phyloP scores from a whole-genome alignment of 2,329 filamentous ascomycete genomes.

The Trichoderma brevicompactum region DNA sequence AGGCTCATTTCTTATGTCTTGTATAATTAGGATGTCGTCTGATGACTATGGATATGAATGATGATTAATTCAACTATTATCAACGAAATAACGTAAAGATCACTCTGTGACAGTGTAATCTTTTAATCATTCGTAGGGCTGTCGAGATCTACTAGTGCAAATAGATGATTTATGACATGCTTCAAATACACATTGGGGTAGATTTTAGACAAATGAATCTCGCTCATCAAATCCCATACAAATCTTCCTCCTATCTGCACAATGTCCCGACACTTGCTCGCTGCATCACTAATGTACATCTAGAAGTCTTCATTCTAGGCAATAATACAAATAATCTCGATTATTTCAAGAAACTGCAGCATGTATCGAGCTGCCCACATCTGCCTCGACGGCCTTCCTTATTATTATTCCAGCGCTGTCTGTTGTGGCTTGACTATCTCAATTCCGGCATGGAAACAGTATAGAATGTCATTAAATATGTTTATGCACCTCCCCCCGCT shows the following conservation, averaged over 20 bases:
- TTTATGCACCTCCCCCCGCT: not conserved
- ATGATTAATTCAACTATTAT: not conserved
- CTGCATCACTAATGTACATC: not conserved
- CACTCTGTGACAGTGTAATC: no score
- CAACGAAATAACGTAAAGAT: no score
- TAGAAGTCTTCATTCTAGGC: not conserved
- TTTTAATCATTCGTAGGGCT: no score
- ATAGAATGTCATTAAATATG: not conserved
- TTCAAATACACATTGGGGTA: no score
- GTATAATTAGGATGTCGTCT: not conserved
- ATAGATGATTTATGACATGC: no score
- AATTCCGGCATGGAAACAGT: not conserved
- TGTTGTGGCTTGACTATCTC: not conserved
- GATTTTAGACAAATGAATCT: no score
- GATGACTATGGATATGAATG: not conserved
- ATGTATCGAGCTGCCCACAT: not conserved
- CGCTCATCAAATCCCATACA: not conserved
- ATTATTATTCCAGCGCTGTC: not conserved
- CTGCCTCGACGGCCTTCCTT: no score
- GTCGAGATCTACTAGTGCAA: not conserved
- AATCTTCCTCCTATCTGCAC: not conserved
- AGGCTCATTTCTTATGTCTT: not conserved
- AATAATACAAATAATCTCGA: not conserved
- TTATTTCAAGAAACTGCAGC: not conserved
- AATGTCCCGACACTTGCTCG: not conserved